Conservation (phyloP, 1,284 basidiomycete genomes). For the Peniophora sp. region DNA sequence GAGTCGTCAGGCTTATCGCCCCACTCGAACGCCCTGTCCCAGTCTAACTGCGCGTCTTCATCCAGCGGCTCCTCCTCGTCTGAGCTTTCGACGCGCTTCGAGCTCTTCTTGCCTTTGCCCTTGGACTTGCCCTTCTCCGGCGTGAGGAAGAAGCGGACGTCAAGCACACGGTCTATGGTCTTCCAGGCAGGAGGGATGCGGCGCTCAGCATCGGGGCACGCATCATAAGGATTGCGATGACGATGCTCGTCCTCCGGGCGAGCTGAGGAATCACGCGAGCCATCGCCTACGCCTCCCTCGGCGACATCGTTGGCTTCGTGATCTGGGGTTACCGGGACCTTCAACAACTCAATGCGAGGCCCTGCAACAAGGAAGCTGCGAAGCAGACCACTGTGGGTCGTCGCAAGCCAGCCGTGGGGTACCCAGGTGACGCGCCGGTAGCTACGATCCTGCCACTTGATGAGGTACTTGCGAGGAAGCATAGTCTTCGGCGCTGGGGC, state of each 20-base stretch:
- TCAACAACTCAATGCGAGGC: constrained; percentile 59
- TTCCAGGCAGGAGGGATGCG: constrained; percentile 71
- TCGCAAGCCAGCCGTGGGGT: constrained; percentile 81
- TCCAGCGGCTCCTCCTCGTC: constrained; percentile 23
- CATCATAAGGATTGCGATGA: constrained; percentile 17
- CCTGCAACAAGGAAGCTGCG: constrained; percentile 73
- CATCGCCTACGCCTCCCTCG: constrained; percentile 21
- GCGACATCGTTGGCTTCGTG: constrained; percentile 21
- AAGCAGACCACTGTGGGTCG: constrained; percentile 53
- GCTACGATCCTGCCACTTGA: constrained; percentile 78
- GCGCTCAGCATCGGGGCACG: constrained; percentile 48
- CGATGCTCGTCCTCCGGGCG: constrained; percentile 25
- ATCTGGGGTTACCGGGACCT: constrained; percentile 24
- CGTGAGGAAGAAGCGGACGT: constrained; percentile 55
- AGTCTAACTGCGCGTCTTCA: constrained; percentile 29
- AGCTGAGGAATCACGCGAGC: constrained; percentile 21
- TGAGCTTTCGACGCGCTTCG: constrained; percentile 14
- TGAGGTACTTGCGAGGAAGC: constrained; percentile 80
- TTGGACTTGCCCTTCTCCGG: constrained; percentile 15
- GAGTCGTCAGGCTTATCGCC: constrained; percentile 47
- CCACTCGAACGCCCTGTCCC: constrained; percentile 7
- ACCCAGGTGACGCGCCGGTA: constrained; percentile 81
- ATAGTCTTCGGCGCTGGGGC: constrained; percentile 46
- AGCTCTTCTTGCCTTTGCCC: constrained; percentile 19
- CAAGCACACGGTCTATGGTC: constrained; percentile 75